Base-by-base conservation (phyloP, 345 rosid genomes). In the Murraya paniculata region DNA sequence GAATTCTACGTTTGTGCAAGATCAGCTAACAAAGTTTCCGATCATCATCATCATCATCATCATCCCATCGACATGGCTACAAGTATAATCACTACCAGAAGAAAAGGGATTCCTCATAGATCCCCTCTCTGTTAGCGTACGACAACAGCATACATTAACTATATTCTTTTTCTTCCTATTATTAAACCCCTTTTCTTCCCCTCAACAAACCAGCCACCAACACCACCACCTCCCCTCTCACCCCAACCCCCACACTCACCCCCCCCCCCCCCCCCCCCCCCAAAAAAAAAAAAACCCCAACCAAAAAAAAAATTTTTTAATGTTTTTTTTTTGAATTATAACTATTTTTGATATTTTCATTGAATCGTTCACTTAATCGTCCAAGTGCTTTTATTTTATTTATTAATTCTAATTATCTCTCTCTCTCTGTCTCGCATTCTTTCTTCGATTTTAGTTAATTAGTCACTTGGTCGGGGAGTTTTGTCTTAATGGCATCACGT, bases 21-120 rank as follows among this genome's bases (percentile, higher is more conserved):
- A 80, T 91, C 91, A 24, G 81, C 89, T 21, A 84, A 66, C 61
- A 86, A 89, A 80, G 91, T 79, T 55, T 82, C 90, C 1, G 79
- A 86, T 18, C 90, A 88, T 18, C 92, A 89, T 1, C 21, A 53
- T 18, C 56, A 85, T 10, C 90, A 89, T 18, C 92, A 89, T 0
- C 11, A 53, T 39, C 45, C 2, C 50, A 45, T 53, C 60, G 90
- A 89, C 79, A 91, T 90, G 81, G 90, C 96, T 45, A 81, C 89
- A 7, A 84, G 93, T 2, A n/a, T 2, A 84, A 84, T 28, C 68
- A 87, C 88, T 78, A 92, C 85, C 83, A 86, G 99, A 80, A 88
- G 99, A 77, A 97, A 97, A 84, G 95, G 99, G 82, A 85, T 90
- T 82, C 99, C 99, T 59, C 98, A 94, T 39, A 85, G 99, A 77